Base-by-base conservation (phyloP, 306 rosid species). In the Aeschynomene evenia region DNA sequence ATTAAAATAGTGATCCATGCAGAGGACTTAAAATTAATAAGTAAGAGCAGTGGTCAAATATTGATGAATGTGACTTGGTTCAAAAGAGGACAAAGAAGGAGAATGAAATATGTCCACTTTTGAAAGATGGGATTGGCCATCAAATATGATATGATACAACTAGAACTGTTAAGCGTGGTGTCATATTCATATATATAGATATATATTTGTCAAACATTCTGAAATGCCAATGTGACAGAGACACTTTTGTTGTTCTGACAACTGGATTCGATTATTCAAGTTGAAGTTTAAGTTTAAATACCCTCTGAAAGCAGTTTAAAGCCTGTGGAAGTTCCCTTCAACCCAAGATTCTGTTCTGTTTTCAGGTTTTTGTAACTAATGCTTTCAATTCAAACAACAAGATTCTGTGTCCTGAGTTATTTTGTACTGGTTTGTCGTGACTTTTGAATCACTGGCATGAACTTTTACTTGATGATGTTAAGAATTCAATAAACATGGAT, bases 121-220 rank as follows among this genome's bases (percentile, higher is more conserved):
- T 56, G 52, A 68, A 43, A 62, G 43, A 24, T 70, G 72, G 22
- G 34, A 28, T 39, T 66, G 60, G 8, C 49, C 22, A 5, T 28
- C 31, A 28, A 77, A 71, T 71, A 55, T 21, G 66, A 77, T 53
- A 68, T 50, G 26, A n/a, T n/a, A n/a, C n/a, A n/a, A n/a, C n/a
- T n/a, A 63, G 81, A 28, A 1, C 31, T 26, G 56, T 45, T 31
- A 10, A 57, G 23, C 23, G 57, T 78, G 78, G 52, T 10, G 54
- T 74, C 55, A n/a, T n/a, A n/a, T n/a, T 57, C 13, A 19, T 43
- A 51, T 57, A 5, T 60, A n/a, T n/a, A n/a, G n/a, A n/a, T n/a
- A n/a, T n/a, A n/a, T n/a, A n/a, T n/a, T n/a, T n/a, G 51, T 71
- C 76, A 15, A 48, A 74, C 68, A 66, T 65, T 42, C 50, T 55